Conservation (phyloP, 2,329 filamentous ascomycete genomes). For the Talaromyces amestolkiae region DNA sequence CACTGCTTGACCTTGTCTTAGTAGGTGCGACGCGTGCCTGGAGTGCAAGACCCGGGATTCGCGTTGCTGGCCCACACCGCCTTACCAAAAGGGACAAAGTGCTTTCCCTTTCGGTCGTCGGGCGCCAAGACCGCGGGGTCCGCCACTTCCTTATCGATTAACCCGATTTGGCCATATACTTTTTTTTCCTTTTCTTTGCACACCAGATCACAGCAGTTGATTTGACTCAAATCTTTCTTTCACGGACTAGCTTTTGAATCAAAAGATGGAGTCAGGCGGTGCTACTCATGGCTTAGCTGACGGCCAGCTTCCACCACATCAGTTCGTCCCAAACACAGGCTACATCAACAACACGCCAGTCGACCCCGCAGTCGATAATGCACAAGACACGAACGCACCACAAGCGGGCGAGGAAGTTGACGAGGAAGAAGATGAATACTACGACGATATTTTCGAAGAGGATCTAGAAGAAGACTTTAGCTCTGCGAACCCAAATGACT, state of each 20-base stretch:
- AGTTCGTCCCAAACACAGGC: slow-evolving; percentile 45
- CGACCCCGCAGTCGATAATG: slow-evolving; percentile 16
- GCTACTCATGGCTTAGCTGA: slow-evolving; percentile 37
- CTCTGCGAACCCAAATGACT: slow-evolving; percentile 61
- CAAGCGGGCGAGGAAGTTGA: slow-evolving; percentile 47
- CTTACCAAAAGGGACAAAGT: slow-evolving; percentile 14
- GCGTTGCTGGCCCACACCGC: slow-evolving; percentile 14
- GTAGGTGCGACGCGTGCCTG: not conserved
- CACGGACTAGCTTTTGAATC: not conserved
- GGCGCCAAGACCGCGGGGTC: slow-evolving; percentile 18
- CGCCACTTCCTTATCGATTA: slow-evolving; percentile 17
- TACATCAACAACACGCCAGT: slow-evolving; percentile 8
- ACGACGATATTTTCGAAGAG: slow-evolving; percentile 54
- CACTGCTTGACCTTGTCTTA: not conserved
- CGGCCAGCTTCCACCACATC: slow-evolving; percentile 47
- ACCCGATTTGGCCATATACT: slow-evolving; percentile 4
- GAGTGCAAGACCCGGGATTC: not conserved
- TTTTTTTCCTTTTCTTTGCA: slow-evolving; percentile 6
- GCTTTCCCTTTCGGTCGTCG: not conserved
- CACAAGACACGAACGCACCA: slow-evolving; percentile 27
- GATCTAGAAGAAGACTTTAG: slow-evolving; percentile 49
- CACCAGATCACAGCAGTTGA: not conserved
- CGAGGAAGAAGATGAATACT: slow-evolving; percentile 59
- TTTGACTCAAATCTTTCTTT: not conserved
- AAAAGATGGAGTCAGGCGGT: slow-evolving; percentile 14